Conservation (phyloP, 2,329 filamentous ascomycete species). For the Hypoxylon rubiginosum region DNA sequence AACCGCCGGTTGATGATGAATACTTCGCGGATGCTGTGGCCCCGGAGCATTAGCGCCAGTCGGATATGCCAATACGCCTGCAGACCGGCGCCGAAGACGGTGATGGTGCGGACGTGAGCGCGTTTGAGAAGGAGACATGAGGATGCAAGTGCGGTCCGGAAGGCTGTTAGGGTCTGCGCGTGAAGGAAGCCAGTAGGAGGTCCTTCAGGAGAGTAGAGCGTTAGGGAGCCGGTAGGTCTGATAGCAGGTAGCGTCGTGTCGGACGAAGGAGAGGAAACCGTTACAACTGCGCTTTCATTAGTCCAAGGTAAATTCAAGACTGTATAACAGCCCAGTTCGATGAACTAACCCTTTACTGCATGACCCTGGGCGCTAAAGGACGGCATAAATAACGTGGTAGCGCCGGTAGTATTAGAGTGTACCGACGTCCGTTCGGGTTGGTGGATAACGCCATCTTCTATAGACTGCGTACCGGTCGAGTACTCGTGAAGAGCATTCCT, state of each 20-base stretch:
- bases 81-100: conserved; percentile 88
- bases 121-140: conserved; percentile 76
- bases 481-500: conserved; percentile 71
- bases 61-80: conserved; percentile 97
- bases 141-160: conserved; percentile 81
- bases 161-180: conserved; percentile 81
- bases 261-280: conserved; percentile 63
- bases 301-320: conserved; percentile 5
- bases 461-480: conserved; percentile 66
- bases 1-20: conserved; percentile 86
- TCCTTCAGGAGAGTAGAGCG: conserved; percentile 74
- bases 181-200: conserved; percentile 76
- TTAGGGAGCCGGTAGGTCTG: conserved; percentile 75
- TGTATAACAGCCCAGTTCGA: conserved; percentile 15
- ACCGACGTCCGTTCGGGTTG: conserved; percentile 68
- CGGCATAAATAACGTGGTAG: conserved; percentile 81
- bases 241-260: conserved; percentile 53
- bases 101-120: conserved; percentile 77
- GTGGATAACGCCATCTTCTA: conserved; percentile 61
- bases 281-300: conserved; percentile 66
- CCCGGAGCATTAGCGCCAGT: conserved; percentile 81
- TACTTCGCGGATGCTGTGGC: conserved; percentile 78
- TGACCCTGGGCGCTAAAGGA: conserved; percentile 73
- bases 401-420: conserved; percentile 61
- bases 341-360: conserved; percentile 72